Conservation (phyloP, 129 eudicot genomes). For the Mikania micrantha region DNA sequence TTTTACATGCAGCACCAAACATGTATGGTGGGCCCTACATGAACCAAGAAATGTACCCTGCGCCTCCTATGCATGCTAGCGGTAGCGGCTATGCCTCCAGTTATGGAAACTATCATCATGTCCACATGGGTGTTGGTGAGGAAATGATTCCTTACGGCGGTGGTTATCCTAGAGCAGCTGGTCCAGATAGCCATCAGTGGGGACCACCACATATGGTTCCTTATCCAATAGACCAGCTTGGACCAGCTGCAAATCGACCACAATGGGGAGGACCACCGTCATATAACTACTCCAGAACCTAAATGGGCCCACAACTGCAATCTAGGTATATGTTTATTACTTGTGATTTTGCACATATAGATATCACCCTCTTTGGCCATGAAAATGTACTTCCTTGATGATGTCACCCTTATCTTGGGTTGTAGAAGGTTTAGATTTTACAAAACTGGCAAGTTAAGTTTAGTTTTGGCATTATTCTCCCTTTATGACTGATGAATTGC, state of each 20-base stretch:
- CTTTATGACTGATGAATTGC: not conserved
- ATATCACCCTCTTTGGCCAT: constrained; percentile 1
- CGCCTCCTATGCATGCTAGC: constrained; percentile 33
- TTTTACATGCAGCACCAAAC: constrained; percentile 37
- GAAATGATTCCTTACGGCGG: constrained; percentile 33
- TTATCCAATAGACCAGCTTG: constrained; percentile 18
- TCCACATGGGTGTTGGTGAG: constrained; percentile 29
- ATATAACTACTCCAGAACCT: constrained; percentile 16
- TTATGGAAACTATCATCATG: constrained; percentile 36
- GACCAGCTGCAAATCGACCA: constrained; percentile 17
- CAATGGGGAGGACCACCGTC: constrained; percentile 38
- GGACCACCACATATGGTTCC: constrained; percentile 22
- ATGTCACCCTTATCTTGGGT: not conserved
- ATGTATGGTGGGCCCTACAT: constrained; percentile 34
- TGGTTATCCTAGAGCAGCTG: constrained; percentile 17
- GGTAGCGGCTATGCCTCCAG: constrained; percentile 37
- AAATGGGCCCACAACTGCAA: not conserved
- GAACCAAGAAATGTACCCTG: constrained; percentile 41
- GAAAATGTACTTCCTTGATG: constrained; percentile 6
- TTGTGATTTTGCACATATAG: too few relatives aligned
- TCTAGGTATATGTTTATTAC: not conserved
- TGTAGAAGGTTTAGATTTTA: constrained; percentile 15
- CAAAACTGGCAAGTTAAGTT: not conserved
- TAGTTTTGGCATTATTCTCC: not conserved
- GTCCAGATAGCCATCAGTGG: constrained; percentile 30